Base-by-base conservation (phyloP, 345 rosid species). In the Salix udensis region DNA sequence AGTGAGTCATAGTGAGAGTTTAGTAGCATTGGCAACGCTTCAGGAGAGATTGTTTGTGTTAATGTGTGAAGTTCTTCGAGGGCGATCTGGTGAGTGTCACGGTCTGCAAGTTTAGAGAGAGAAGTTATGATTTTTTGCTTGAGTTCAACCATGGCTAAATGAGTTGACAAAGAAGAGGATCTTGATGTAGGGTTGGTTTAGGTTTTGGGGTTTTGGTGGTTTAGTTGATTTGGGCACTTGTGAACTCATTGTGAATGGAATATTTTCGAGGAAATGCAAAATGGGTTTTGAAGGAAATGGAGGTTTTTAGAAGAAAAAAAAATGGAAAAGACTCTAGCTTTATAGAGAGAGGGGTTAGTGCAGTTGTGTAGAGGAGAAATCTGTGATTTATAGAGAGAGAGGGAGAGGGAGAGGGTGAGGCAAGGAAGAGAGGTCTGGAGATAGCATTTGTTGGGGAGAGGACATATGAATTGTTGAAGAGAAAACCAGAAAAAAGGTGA, bases 31-130 rank as follows among this genome's bases (percentile, higher is more conserved):
- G 98, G 97, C 66, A 94, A 86, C 71, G 96, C 82, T 31, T 94
- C 97, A 64, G 86, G 89, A 44, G 96, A 84, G 79, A 96, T 84
- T 53, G 96, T 80, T 26, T 90, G 86, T 69, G 84, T 90, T 26
- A 88, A 86, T 67, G 91, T 83, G 79, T 94, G 93, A 77, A 96
- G 98, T 83, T 96, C 98, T 76, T 94, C 91, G 37, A 91, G 85
- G 6, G 99, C 99, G 84, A 96, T 92, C 82, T 94, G 97, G 84
- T 96, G 79, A 44, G 99, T 96, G 70, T 96, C 98, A 12, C 98
- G 94, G 86, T 94, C 99, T 55, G 97, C 88, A 11, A 96, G 94
- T 82, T 96, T 96, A 37, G 97, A 87, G 70, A 94, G 88, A 31
- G 91, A 92, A n/a, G 96, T 91, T 42, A 96, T 83, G 82, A 94